These are phyloP conservation scores for Ceratocystis papillata DNA, from an alignment of 2,329 filamentous ascomycete species.

Conservation along the genomic window DNA sequence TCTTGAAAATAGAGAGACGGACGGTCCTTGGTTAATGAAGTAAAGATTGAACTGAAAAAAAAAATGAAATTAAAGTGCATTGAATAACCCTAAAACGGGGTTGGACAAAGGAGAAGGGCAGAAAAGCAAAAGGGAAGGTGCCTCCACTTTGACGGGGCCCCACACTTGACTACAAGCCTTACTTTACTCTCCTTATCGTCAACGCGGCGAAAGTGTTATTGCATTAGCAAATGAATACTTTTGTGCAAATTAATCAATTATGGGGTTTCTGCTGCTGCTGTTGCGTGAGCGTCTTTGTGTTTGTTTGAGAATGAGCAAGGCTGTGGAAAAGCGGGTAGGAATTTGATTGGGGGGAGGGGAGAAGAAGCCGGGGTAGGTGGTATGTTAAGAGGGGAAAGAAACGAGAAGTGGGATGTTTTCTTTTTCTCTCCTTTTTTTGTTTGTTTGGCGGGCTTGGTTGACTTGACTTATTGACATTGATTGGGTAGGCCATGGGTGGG, in stretches of 20 bases:
- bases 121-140: no score
- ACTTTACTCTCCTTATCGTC: not conserved
- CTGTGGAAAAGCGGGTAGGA: not conserved
- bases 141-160: not conserved
- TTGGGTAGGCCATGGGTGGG: not conserved
- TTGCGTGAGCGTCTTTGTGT: no score
- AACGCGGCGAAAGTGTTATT: not conserved
- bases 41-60: constrained; percentile 16
- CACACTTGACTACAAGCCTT: constrained; percentile 1
- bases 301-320: not conserved
- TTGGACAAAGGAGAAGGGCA: no score
- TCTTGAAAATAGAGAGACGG: constrained; percentile 14
- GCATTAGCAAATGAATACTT: not conserved
- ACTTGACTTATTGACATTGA: not conserved
- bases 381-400: no score
- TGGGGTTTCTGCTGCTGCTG: no score
- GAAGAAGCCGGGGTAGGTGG: not conserved
- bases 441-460: not conserved
- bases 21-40: constrained; percentile 22
- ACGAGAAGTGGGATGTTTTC: constrained; percentile 13
- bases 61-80: not conserved
- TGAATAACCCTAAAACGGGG: not conserved
- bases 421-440: constrained; percentile 12
- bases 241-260: no score
- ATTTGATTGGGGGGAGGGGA: not conserved